phyloP scores from a whole-genome alignment of 306 rosid species.

The Quercus agrifolia region DNA sequence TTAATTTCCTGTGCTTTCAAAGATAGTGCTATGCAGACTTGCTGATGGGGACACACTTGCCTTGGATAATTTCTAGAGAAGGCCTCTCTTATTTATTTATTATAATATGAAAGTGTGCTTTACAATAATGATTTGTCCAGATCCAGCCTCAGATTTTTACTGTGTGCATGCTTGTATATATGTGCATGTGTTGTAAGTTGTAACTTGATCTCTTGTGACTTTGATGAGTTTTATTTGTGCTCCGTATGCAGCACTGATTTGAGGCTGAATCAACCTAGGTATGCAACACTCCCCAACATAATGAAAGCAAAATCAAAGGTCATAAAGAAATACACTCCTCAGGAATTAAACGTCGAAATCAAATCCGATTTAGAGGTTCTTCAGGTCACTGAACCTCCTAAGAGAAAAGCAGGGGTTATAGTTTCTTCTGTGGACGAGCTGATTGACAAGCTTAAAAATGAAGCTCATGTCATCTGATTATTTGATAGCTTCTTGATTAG shows the following conservation, averaged over 20 bases:
- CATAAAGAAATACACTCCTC: conserved; percentile 65
- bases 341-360: conserved; percentile 74
- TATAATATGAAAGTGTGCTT: too few species aligned
- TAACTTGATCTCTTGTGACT: not conserved
- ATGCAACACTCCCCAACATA: conserved; percentile 94
- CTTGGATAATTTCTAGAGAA: too few species aligned
- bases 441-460: conserved; percentile 76
- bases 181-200: not conserved
- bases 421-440: conserved; percentile 89
- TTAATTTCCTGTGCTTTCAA: too few species aligned
- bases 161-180: not conserved
- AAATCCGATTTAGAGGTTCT: conserved; percentile 70
- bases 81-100: too few species aligned
- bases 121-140: not conserved
- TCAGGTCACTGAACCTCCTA: conserved; percentile 86
- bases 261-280: conserved; percentile 93
- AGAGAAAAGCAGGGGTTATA: conserved; percentile 79
- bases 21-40: too few species aligned
- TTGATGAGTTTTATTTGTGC: not conserved
- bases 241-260: conserved; percentile 67
- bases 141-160: not conserved
- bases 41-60: too few species aligned
- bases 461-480: conserved; percentile 72
- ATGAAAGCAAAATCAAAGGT: conserved; percentile 93
- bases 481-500: not conserved